phyloP scores from a whole-genome alignment of 2,329 filamentous ascomycete species.

The Lachnellula arida region DNA sequence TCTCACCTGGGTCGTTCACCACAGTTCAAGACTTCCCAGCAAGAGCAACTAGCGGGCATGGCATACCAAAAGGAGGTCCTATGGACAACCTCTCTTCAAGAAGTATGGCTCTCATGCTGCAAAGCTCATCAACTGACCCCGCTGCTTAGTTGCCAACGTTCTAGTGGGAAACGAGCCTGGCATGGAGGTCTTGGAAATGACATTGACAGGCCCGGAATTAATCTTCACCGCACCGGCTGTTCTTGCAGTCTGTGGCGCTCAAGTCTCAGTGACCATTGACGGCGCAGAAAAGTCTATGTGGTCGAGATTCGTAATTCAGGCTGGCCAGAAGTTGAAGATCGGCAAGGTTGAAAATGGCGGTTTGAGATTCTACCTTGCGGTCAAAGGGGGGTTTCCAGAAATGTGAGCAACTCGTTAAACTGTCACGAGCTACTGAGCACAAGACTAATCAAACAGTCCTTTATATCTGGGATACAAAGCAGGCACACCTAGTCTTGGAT shows the following conservation, averaged over 20 bases:
- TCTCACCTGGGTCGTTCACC: slow-evolving; percentile 34
- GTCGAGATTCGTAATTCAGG: neutral
- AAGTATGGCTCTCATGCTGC: neutral
- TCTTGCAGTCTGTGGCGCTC: slow-evolving; percentile 53
- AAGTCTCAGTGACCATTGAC: slow-evolving; percentile 48
- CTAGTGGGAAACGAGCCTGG: slow-evolving; percentile 51
- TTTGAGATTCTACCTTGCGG: slow-evolving; percentile 42
- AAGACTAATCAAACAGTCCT: slow-evolving; percentile 28
- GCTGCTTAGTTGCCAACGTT: slow-evolving; percentile 46
- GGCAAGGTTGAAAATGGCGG: slow-evolving; percentile 49
- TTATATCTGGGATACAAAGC: slow-evolving; percentile 38
- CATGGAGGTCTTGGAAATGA: slow-evolving; percentile 55
- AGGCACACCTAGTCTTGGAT: slow-evolving; percentile 40
- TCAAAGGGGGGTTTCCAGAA: neutral
- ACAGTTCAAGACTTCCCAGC: slow-evolving; percentile 41
- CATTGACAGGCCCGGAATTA: slow-evolving; percentile 54
- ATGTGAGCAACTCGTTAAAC: slow-evolving; percentile 42
- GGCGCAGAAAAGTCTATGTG: slow-evolving; percentile 36
- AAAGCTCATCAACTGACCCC: neutral
- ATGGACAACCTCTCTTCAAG: slow-evolving; percentile 33
- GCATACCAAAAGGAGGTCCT: slow-evolving; percentile 39
- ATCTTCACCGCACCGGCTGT: slow-evolving; percentile 50
- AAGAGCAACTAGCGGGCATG: slow-evolving; percentile 35
- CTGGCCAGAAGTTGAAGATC: slow-evolving; percentile 50
- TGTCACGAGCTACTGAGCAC: slow-evolving; percentile 5